Base-by-base conservation (phyloP, 768 basidiomycete species). In the Artomyces pyxidatus region DNA sequence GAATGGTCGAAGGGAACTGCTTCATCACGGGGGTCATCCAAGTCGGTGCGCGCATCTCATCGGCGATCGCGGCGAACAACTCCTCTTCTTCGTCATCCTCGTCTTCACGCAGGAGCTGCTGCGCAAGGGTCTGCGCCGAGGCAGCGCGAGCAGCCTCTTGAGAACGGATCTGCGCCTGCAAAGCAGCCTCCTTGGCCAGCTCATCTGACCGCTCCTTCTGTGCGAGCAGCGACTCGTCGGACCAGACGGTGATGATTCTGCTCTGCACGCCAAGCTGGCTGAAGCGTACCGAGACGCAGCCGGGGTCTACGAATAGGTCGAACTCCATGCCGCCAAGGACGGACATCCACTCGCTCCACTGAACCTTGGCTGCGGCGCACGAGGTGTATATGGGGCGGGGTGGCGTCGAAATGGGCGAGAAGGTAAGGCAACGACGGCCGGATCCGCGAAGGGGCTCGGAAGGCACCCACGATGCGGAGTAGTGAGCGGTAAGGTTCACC, bases 341-440 rank as follows among this genome's bases (percentile, higher is more conserved):
- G 40, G 72, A 57, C 47, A 88, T 85, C 88, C 88, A 90, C 61
- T 85, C 79, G 50, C 81, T 80, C 88, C 88, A 90, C 59, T 85
- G 82, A 27, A 89, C 73, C 50, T 78, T 78, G 32, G 83, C 71
- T 21, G 79, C 71, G 47, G 81, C 68, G 65, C 87, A 88, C 12
- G 86, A 82, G 47, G 77, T 67, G 68, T 87, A 80, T 59, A 89
- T 71, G 57, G 78, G 70, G 35, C 81, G 79, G 38, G 88, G 86
- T 21, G 88, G 88, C 2, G 80, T 73, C 58, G 78, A 77, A 53
- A 66, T 60, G 10, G 85, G 85, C 4, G 86, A 83, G 47, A 90
- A 74, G 46, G 83, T 75, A 57, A 88, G 78, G 68, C 81, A 84
- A 59, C 87, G 84, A 49, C 80, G 81, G 43, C 80, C 80, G 17